Base-by-base conservation (phyloP, 2,329 filamentous ascomycete species). In the Calonectria hongkongensis region DNA sequence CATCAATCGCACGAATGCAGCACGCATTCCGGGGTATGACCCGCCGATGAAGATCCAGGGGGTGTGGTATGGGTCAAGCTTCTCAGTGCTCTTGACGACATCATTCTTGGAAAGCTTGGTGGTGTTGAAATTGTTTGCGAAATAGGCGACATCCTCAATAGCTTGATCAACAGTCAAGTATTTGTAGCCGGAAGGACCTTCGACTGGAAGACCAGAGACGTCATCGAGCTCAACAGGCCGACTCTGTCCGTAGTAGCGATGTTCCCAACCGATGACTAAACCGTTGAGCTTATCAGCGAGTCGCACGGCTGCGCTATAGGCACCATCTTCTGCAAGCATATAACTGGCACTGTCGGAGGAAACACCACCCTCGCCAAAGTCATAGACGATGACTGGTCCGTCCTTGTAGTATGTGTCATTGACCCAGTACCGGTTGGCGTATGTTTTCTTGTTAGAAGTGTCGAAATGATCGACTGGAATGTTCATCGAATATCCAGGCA, bases 31-130 rank as follows among this genome's bases (percentile, higher is more conserved):
- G 43, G 86, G 86, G 73, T 90, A 90, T 3, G 87, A 88, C 13
- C 87, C 88, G 8, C 88, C 88, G 25, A 86, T 81, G 33, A 89
- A 80, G 25, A 90, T 84, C 88, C 88, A 90, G 0, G 88, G 88
- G n/a, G 87, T 86, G 33, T 85, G 82, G 18, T 83, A 79, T 10
- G 86, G 85, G 50, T 86, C 73, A 15, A 76, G 41, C n/a, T 67
- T 69, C 10, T 62, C 25, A 0, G 73, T 85, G 70, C 82, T 85
- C 51, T 74, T 78, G 47, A 79, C 78, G 56, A 82, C 80, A 0
- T 80, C 79, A 67, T 86, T 86, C 68, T 87, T 87, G 1, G 85
- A 82, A 16, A 88, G 81, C 27, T 83, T 75, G 15, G 85, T 86
- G 51, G 45, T 67, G 68, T 76, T 75, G 69, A 76, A 75, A 62